Conservation (phyloP, 2,329 filamentous ascomycete species). For the Aspergillus neoniger region DNA sequence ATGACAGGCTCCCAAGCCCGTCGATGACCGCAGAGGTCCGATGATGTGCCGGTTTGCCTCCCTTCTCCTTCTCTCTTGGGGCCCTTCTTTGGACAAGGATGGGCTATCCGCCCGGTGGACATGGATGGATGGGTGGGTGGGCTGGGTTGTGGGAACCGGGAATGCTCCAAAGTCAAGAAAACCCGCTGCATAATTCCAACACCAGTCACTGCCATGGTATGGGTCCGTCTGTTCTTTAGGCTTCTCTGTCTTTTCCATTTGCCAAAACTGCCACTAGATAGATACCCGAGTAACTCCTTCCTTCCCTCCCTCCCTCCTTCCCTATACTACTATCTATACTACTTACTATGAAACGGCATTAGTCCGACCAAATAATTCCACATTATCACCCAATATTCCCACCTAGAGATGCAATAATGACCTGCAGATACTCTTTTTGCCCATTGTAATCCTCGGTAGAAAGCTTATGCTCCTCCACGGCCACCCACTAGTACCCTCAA, state of each 20-base stretch:
- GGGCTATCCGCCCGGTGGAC: slow-evolving; percentile 6
- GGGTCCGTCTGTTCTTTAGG: slow-evolving; percentile 1
- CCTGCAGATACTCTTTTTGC: not conserved
- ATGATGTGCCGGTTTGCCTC: slow-evolving; percentile 10
- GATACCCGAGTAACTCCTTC: no score
- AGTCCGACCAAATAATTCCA: not conserved
- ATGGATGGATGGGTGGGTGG: not conserved
- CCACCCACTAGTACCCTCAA: not conserved
- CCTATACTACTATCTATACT: not conserved
- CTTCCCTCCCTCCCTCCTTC: not conserved
- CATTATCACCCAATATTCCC: no score
- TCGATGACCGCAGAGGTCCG: not conserved
- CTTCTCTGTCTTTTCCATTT: not conserved
- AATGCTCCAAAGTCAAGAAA: slow-evolving; percentile 4
- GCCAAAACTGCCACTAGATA: not conserved
- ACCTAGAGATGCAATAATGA: not conserved
- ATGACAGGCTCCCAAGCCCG: not conserved
- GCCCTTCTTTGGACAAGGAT: not conserved
- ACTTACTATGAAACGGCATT: not conserved
- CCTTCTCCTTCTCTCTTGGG: no score
- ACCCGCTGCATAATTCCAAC: not conserved
- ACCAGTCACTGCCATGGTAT: not conserved
- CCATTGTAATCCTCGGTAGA: not conserved
- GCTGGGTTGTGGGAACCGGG: slow-evolving; percentile 3
- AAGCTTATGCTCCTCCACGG: slow-evolving; percentile 3